Base-by-base conservation (phyloP, 805 yeast species). In the Candida nitratophila region DNA sequence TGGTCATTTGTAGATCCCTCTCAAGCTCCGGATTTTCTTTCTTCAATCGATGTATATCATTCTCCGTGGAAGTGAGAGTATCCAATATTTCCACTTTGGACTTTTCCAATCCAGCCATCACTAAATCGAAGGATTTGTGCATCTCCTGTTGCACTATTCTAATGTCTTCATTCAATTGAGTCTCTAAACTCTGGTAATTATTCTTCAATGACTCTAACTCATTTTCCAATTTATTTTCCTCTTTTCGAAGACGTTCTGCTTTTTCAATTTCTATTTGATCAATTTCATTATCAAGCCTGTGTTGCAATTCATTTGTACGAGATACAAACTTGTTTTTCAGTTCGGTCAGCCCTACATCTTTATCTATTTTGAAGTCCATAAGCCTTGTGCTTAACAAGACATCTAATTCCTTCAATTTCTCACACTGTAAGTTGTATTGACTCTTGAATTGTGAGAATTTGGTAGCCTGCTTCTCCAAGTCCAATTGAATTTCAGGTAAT, bases 281-380 rank as follows among this genome's bases (percentile, higher is more conserved):
- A 1, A 77, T 64, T 51, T 51, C 48, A 1, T 34, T 15, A 17
- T 53, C 52, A 38, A 49, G 54, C 9, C 44, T 39, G 3, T 40
- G 38, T 29, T 54, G 51, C 26, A 59, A 32, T 11, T 34, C 17
- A 12, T 53, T 52, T 7, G 57, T 44, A n/a, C 71, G 61, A 0
- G 47, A 31, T 17, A 57, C 51, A 44, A 65, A 69, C 3, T 53
- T 64, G 35, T 30, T 10, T 27, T 52, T 55, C 11, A 64, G 61
- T 20, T 60, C 62, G 24, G 66, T 40, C 17, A 63, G 57, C 32
- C 63, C 65, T 17, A 65, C 51, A 22, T 68, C 64, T 31, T 66
- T 65, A 16, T 70, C 70, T 41, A 66, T 57, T 24, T 49, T 59
- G 56, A 51, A 53, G 1, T 54, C 54, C 8, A 50, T 44, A 3